These are phyloP conservation scores for Limnanthes douglasii DNA, from an alignment of 345 rosid species.

Conservation along the genomic window DNA sequence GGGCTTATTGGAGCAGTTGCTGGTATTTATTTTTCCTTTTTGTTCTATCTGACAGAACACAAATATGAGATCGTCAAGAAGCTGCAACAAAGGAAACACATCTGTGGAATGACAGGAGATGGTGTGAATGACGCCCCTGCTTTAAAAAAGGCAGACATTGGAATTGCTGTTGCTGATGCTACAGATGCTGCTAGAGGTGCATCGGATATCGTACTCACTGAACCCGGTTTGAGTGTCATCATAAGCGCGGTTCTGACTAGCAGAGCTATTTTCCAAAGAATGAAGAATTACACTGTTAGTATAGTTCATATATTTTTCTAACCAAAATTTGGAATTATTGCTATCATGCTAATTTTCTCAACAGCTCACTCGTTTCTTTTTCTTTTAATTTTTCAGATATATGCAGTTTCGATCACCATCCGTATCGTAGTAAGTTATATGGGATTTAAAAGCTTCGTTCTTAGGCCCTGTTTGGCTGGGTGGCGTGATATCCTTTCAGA, in stretches of 20 bases:
- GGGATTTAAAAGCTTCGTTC: not conserved
- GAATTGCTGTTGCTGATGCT: conserved; percentile 88
- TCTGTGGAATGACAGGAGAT: conserved; percentile 94
- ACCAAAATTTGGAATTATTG: not conserved
- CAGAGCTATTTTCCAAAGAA: conserved; percentile 87
- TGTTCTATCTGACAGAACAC: conserved; percentile 53
- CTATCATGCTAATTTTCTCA: not conserved
- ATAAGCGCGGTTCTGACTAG: conserved; percentile 88
- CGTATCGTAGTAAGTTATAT: conserved; percentile 25
- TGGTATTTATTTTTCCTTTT: conserved; percentile 3
- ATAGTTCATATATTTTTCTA: conserved; percentile 1
- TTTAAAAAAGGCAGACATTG: conserved; percentile 74
- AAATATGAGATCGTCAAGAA: conserved; percentile 73
- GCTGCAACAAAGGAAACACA: conserved; percentile 64
- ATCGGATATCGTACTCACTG: conserved; percentile 83
- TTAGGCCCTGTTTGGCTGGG: too few species aligned
- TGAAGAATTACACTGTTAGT: conserved; percentile 79
- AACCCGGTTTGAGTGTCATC: conserved; percentile 86
- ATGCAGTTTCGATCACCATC: conserved; percentile 29
- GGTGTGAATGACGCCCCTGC: conserved; percentile 96
- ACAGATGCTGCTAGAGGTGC: conserved; percentile 93
- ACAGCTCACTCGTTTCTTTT: not conserved
- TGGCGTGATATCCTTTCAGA: too few species aligned
- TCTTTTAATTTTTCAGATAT: conserved; percentile 13
- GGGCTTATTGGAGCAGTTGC: too few species aligned